Percentiles rank a stretch among this genome's conserved stretches.
phyloP scores from a whole-genome alignment of 2,329 filamentous ascomycete genomes.

The Thermothelomyces thermophilus region DNA sequence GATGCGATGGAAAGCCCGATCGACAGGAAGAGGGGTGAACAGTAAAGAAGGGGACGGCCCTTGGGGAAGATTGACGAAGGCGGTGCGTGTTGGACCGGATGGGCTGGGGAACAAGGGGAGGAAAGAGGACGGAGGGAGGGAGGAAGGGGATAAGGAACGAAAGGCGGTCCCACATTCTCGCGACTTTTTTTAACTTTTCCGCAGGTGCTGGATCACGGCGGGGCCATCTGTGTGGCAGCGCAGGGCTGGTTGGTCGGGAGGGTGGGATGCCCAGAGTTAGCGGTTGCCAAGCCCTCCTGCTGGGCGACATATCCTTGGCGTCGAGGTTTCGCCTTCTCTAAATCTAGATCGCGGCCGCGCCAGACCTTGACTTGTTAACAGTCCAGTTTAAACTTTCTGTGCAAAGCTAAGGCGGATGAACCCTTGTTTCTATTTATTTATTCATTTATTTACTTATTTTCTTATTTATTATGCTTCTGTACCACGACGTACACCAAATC shows the following conservation, averaged over 20 bases:
- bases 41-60: slow-evolving; percentile 37
- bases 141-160: slow-evolving; percentile 13
- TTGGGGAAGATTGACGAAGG: slow-evolving; percentile 37
- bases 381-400: too few relatives aligned
- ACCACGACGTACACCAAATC: too few relatives aligned
- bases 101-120: slow-evolving; percentile 11
- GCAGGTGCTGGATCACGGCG: slow-evolving; percentile 20
- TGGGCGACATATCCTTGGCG: neutral
- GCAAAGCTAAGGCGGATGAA: too few relatives aligned
- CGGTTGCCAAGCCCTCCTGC: slow-evolving; percentile 3
- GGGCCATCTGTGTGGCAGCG: slow-evolving; percentile 6
- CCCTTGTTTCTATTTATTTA: too few relatives aligned
- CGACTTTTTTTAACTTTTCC: slow-evolving; percentile 23
- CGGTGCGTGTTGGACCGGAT: slow-evolving; percentile 32
- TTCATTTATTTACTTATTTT: too few relatives aligned
- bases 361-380: too few relatives aligned
- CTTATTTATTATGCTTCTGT: too few relatives aligned
- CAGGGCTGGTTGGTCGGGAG: slow-evolving; percentile 15
- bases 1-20: slow-evolving; percentile 22
- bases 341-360: too few relatives aligned
- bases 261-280: neutral
- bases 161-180: slow-evolving; percentile 24
- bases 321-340: neutral
- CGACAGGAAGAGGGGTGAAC: slow-evolving; percentile 23
- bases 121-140: slow-evolving; percentile 11